These are phyloP conservation scores for Chalciporus chontae DNA, from an alignment of 768 basidiomycete genomes.

Conservation along the genomic window DNA sequence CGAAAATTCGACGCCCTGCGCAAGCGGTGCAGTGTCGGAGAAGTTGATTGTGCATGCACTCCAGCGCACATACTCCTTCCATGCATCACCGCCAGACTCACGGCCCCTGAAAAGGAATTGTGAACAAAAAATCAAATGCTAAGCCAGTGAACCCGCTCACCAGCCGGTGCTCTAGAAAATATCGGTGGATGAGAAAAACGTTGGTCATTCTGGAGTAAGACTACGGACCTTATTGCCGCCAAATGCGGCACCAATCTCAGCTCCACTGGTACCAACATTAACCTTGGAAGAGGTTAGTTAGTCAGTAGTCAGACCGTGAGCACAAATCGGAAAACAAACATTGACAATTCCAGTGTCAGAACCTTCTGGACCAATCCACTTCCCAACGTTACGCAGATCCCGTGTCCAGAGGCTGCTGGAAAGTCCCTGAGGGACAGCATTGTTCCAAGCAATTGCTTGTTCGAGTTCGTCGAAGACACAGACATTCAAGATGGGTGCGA, in stretches of 20 bases:
- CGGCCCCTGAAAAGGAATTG: constrained; percentile 62
- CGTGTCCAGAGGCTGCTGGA: constrained; percentile 91
- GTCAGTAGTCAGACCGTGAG: constrained; percentile 2
- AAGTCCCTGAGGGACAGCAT: constrained; percentile 85
- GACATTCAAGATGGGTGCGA: constrained; percentile 87
- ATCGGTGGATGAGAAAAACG: constrained; percentile 9
- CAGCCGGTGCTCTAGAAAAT: constrained; percentile 71
- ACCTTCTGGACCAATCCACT: constrained; percentile 88
- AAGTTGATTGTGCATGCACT: constrained; percentile 92
- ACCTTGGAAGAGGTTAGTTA: constrained; percentile 36
- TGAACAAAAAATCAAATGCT: constrained; percentile 20
- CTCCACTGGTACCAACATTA: constrained; percentile 66
- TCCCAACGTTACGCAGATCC: constrained; percentile 78
- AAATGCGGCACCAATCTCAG: constrained; percentile 83
- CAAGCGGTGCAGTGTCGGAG: constrained; percentile 82
- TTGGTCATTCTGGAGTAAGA: constrained; percentile 9
- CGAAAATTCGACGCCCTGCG: constrained; percentile 88
- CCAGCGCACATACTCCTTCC: constrained; percentile 96
- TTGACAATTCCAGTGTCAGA: constrained; percentile 93
- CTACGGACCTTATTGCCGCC: constrained; percentile 83
- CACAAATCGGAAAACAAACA: constrained; percentile 41
- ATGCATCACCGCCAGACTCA: constrained; percentile 97
- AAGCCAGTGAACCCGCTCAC: constrained; percentile 38
- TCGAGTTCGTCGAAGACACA: constrained; percentile 84
- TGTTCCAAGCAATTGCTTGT: constrained; percentile 87